Percentiles rank a stretch among this genome's conserved stretches.
phyloP scores from a whole-genome alignment of 129 eudicot species.

The Smallanthus sonchifolius region DNA sequence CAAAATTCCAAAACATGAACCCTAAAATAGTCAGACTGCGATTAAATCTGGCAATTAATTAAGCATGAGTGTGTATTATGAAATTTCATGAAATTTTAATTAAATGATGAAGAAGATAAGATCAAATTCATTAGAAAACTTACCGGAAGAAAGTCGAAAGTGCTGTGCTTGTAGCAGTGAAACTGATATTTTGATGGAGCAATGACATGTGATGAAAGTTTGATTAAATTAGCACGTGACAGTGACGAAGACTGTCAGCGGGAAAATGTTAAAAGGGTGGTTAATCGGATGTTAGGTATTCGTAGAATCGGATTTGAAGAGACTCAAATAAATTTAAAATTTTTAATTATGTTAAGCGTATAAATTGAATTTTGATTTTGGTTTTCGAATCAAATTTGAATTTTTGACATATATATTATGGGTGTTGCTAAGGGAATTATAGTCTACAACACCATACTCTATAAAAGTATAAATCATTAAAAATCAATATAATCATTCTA shows the following conservation, averaged over 20 bases:
- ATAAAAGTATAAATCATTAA: too few species aligned
- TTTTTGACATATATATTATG: too few species aligned
- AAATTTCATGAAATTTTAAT: background rate
- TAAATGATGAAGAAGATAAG: background rate
- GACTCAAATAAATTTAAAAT: too few species aligned
- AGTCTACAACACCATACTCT: too few species aligned
- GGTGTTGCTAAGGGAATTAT: too few species aligned
- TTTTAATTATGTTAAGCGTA: too few species aligned
- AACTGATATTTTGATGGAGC: conserved; percentile 8
- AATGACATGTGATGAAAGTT: background rate
- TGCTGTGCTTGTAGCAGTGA: conserved; percentile 5
- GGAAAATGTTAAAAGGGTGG: too few species aligned
- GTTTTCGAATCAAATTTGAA: too few species aligned
- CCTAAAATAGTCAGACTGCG: background rate
- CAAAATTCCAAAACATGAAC: background rate
- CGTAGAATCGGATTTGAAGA: too few species aligned
- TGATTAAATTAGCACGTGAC: background rate
- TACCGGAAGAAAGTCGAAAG: background rate
- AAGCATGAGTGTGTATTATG: background rate
- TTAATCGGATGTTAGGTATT: too few species aligned
- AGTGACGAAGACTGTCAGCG: background rate
- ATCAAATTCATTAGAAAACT: conserved; percentile 9
- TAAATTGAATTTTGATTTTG: too few species aligned
- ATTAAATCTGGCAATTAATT: background rate
- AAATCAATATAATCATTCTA: too few species aligned